phyloP scores from a whole-genome alignment of 768 basidiomycete genomes.

The Leccinum rimulosum region DNA sequence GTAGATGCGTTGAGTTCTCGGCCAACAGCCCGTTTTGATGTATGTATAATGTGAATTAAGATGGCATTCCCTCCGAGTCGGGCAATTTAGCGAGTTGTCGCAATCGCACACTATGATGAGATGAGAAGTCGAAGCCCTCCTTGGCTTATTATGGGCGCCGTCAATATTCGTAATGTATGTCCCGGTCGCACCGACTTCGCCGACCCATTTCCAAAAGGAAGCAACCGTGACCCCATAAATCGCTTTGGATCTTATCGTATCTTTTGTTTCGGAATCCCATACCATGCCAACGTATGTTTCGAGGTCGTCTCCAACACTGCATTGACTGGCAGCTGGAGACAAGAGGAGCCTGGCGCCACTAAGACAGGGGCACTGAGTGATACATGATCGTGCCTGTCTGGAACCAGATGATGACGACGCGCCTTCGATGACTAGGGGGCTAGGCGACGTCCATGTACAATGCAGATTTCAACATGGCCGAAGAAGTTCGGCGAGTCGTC shows the following conservation, averaged over 20 bases:
- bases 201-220: slow-evolving; percentile 38
- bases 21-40: not conserved
- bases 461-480: slow-evolving; percentile 36
- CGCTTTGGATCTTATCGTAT: slow-evolving; percentile 47
- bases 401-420: slow-evolving; percentile 37
- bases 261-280: slow-evolving; percentile 53
- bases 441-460: slow-evolving; percentile 30
- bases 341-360: not conserved
- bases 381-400: slow-evolving; percentile 39
- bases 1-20: not conserved
- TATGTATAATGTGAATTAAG: not conserved
- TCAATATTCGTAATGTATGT: not conserved
- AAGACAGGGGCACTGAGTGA: slow-evolving; percentile 37
- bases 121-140: slow-evolving; percentile 39
- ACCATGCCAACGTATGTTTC: slow-evolving; percentile 34
- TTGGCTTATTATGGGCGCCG: slow-evolving; percentile 23
- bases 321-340: slow-evolving; percentile 31
- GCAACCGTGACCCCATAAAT: slow-evolving; percentile 46
- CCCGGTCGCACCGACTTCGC: slow-evolving; percentile 36
- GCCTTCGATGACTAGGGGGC: slow-evolving; percentile 15
- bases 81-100: not conserved
- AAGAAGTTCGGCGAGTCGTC: not conserved
- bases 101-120: not conserved
- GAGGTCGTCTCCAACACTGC: slow-evolving; percentile 34
- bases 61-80: not conserved